Evolutionary conservation across 495 filamentous ascomycete genomes (phyloP).

Genomic region (Sordaria brevicollis): DNA sequence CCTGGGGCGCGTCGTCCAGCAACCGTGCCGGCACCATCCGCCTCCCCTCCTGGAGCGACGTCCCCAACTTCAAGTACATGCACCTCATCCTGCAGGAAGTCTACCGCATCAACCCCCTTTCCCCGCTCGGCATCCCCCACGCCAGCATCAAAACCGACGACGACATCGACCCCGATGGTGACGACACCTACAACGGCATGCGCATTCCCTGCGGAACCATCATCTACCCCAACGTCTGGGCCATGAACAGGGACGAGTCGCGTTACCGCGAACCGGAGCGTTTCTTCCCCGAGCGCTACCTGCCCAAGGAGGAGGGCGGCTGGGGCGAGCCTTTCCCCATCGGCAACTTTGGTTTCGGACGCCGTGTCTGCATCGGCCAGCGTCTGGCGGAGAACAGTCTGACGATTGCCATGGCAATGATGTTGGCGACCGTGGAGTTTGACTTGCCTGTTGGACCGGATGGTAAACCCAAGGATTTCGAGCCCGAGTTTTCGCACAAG

Average conservation of each 20-base stretch:
- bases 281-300: constrained; percentile 38
- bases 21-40: constrained; percentile 28
- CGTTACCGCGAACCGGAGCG: constrained; percentile 29
- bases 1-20: not conserved
- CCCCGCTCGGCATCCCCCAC: constrained; percentile 51
- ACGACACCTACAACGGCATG: constrained; percentile 42
- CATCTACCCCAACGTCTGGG: constrained; percentile 37
- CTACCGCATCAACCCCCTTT: constrained; percentile 51
- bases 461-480: constrained; percentile 13
- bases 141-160: constrained; percentile 17
- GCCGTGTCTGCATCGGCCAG: constrained; percentile 19
- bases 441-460: constrained; percentile 16
- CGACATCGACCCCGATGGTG: constrained; percentile 15
- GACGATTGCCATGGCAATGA: constrained; percentile 16
- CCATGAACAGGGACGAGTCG: constrained; percentile 32
- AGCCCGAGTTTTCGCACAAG: constrained; percentile 20
- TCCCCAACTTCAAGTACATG: constrained; percentile 41
- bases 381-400: constrained; percentile 22
- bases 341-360: constrained; percentile 45
- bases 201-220: constrained; percentile 37
- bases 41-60: constrained; percentile 41
- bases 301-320: constrained; percentile 32
- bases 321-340: constrained; percentile 38
- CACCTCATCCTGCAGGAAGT: constrained; percentile 45
- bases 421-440: constrained; percentile 19